phyloP scores from a whole-genome alignment of 495 filamentous ascomycete genomes.

The Thozetella sp. region DNA sequence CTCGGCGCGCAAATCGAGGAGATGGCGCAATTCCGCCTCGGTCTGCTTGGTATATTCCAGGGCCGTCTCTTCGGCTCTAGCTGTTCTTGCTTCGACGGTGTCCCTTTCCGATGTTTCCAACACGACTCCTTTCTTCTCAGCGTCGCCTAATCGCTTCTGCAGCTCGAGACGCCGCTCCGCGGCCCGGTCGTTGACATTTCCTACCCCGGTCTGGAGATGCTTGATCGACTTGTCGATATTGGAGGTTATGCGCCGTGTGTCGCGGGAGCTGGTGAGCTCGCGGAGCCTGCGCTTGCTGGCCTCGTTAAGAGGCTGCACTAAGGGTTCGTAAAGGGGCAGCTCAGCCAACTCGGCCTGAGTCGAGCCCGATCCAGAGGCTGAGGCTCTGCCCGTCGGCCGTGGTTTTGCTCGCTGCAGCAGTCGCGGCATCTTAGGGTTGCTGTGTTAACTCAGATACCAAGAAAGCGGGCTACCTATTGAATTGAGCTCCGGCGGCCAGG shows the following conservation, averaged over 20 bases:
- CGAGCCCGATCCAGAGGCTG: conserved; percentile 1
- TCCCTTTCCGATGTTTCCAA: background rate
- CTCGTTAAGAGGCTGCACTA: background rate
- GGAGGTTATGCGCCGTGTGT: background rate
- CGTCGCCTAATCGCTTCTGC: background rate
- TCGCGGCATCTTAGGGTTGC: conserved; percentile 11
- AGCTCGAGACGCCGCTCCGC: background rate
- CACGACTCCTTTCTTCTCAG: background rate
- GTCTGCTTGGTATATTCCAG: conserved; percentile 25
- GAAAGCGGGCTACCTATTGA: too few relatives aligned
- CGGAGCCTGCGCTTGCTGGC: background rate
- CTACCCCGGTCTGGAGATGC: background rate
- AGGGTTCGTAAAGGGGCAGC: conserved; percentile 11
- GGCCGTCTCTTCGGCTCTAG: background rate
- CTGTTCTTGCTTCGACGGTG: background rate
- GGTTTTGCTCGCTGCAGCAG: conserved; percentile 14
- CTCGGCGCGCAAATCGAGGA: conserved; percentile 49
- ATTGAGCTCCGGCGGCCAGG: too few relatives aligned
- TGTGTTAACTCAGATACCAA: too few relatives aligned
- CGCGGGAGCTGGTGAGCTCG: conserved; percentile 1
- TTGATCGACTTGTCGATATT: background rate
- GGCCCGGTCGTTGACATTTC: background rate
- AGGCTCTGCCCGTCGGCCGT: background rate
- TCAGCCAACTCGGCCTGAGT: conserved; percentile 30
- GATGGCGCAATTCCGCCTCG: conserved; percentile 40